Evolutionary conservation across 106 monocot species (phyloP), one percentile per base, ranked within the genome.

Genomic region (Vanilla planifolia): DNA sequence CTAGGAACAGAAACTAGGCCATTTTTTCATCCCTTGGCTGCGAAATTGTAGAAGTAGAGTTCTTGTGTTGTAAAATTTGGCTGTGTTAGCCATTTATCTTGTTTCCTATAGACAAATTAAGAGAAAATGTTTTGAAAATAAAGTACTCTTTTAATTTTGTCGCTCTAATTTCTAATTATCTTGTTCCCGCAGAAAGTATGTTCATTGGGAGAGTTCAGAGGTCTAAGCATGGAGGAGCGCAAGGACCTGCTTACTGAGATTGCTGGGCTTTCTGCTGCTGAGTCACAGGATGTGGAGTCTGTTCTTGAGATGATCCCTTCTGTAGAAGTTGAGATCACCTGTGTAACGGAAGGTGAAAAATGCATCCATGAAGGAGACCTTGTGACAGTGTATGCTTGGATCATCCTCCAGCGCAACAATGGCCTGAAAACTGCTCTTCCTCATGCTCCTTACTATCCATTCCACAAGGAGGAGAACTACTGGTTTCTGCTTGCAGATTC

Each of bases 321-420:
- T 33, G 45, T 85, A 25, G 67, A 71, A 3, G 33, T 79, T 2
- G 85, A 85, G 1, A 73, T 85, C 48, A 52, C 80, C 20, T 77
- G 75, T 43, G 62, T 72, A 41, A 85, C 85, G 8, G 85, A 85
- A 39, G 79, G 79, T 19, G 85, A 85, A 63, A 69, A 85, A 73
- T 76, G 76, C 23, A 85, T 85, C 41, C 76, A 85, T 62, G 85
- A 85, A 33, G 79, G 72, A 43, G 85, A 85, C 42, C 50, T 85
- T 8, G 70, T 77, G 14, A 85, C 85, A 9, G 69, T 85, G 76
- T 51, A 57, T 36, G 76, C 85, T 17, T 85, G 85, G 85, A 45
- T 85, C 11, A 76, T 58, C 22, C 65, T 85, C 44, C 67, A 60
- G 34, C 85, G 85, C 16, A 39, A 60, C 34, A 85, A 77, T 37